Base-by-base conservation (phyloP, 345 rosid genomes). In the Chamaenerion angustifolium region DNA sequence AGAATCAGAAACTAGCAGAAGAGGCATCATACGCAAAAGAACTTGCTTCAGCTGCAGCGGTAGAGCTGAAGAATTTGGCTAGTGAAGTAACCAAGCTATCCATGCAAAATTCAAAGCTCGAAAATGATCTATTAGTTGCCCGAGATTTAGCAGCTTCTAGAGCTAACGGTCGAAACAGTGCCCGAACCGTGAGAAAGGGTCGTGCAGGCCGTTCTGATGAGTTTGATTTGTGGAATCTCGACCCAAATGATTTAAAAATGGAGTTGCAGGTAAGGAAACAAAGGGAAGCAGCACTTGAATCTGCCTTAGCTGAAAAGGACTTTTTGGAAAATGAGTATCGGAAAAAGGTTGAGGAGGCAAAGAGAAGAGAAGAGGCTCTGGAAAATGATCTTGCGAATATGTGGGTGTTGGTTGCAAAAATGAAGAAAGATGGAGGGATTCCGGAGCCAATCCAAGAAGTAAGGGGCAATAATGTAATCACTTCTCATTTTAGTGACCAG, bases 331-430 rank as follows among this genome's bases (percentile, higher is more conserved):
- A 88, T 45, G 86, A 81, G 45, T 88, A 77, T 57, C 70, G 88
- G 71, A 88, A 79, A 70, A 85, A 71, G 57, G 72, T 64, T 46
- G 99, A 88, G 62, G 95, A 85, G 71, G 83, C 88, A 45, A 88
- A 76, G 86, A 81, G 61, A 67, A 78, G 83, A 73, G 97, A 93
- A 71, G 95, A 82, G 64, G 78, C 92, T 70, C 63, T 88, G 35
- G 99, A 93, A 73, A 93, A 83, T 59, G 99, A 93, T 73, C 68
- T 88, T 52, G 97, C 99, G 18, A 88, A 82, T 66, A 93, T 93
- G 99, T 93, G 99, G 97, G 95, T 88, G 49, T 94, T 93, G 71
- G 99, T 93, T 67, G 99, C 99, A 23, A 88, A 79, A 75, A 71
- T 93, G 62, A 93, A 93, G 77, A 93, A 78, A 1, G 85, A 75